Conservation (phyloP, 192 early-diverging fungal species). For the Coemansia sp. region DNA sequence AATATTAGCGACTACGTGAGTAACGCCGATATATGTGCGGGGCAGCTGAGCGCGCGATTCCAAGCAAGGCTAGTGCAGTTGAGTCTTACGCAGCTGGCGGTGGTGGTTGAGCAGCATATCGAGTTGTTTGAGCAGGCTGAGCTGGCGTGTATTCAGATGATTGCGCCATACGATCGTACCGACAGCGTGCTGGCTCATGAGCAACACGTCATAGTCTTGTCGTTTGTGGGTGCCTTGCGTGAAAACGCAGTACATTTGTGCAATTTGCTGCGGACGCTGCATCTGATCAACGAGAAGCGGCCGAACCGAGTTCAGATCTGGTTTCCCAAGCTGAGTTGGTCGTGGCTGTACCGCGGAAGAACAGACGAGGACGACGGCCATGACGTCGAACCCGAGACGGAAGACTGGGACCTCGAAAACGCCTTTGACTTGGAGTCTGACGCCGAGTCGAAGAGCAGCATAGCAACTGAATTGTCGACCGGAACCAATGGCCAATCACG, state of each 20-base stretch:
- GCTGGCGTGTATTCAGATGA: slow-evolving; percentile 24
- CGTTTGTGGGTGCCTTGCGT: slow-evolving; percentile 44
- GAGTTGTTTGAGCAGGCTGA: slow-evolving; percentile 30
- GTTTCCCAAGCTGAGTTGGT: slow-evolving; percentile 41
- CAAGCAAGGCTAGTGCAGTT: slow-evolving; percentile 14
- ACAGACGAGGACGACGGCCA: slow-evolving; percentile 32
- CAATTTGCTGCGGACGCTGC: slow-evolving; percentile 25
- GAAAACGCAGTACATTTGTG: slow-evolving; percentile 40
- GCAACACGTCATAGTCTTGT: slow-evolving; percentile 34
- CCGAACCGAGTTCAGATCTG: slow-evolving; percentile 31
- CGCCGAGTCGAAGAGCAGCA: background rate
- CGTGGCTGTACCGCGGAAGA: slow-evolving; percentile 34
- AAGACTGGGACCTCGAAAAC: slow-evolving; percentile 36
- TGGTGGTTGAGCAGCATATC: slow-evolving; percentile 22
- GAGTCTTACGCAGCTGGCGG: slow-evolving; percentile 31
- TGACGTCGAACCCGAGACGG: slow-evolving; percentile 17
- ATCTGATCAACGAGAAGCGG: slow-evolving; percentile 21
- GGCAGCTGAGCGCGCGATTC: slow-evolving; percentile 1
- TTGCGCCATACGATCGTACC: slow-evolving; percentile 24
- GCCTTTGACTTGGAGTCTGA: slow-evolving; percentile 23
- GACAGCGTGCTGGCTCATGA: slow-evolving; percentile 27
- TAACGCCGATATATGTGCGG: background rate
- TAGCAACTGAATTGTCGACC: background rate
- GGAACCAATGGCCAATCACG: background rate
- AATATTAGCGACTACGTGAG: background rate